A percentile compares a stretch with the other conserved stretches of the same genome.
These are phyloP conservation scores for Sapria himalayana DNA, from an alignment of 345 rosid genomes.

Conservation along the genomic window DNA sequence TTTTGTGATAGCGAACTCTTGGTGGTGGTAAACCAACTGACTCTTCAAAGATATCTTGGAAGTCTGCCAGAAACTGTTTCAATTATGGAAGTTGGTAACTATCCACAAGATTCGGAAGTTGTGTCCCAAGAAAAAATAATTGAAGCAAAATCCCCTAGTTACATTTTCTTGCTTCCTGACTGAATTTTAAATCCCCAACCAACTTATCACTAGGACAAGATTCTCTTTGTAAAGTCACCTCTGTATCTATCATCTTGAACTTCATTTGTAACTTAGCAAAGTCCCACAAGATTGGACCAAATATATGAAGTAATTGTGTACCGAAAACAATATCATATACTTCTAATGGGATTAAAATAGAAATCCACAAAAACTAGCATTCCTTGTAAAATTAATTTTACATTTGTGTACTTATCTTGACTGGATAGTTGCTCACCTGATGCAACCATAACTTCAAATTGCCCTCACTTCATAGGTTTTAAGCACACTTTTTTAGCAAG, in stretches of 20 bases:
- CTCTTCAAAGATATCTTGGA: no score
- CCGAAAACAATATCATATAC: neutral
- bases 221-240: no score
- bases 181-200: neutral
- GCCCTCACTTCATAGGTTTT: neutral
- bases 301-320: neutral
- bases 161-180: neutral
- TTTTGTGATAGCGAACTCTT: no score
- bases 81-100: no score
- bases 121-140: no score
- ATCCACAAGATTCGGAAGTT: no score
- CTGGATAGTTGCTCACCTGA: neutral
- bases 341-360: neutral
- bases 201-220: neutral
- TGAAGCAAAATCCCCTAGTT: no score
- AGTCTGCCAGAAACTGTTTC: no score
- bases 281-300: neutral
- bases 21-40: no score
- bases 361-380: fast-evolving
- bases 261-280: neutral
- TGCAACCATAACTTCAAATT: neutral
- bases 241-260: neutral
- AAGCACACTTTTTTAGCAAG: neutral
- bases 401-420: neutral
- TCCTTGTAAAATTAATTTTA: neutral